Evolutionary conservation across 495 filamentous ascomycete genomes (phyloP).

Genomic region (Ramalina intermedia): DNA sequence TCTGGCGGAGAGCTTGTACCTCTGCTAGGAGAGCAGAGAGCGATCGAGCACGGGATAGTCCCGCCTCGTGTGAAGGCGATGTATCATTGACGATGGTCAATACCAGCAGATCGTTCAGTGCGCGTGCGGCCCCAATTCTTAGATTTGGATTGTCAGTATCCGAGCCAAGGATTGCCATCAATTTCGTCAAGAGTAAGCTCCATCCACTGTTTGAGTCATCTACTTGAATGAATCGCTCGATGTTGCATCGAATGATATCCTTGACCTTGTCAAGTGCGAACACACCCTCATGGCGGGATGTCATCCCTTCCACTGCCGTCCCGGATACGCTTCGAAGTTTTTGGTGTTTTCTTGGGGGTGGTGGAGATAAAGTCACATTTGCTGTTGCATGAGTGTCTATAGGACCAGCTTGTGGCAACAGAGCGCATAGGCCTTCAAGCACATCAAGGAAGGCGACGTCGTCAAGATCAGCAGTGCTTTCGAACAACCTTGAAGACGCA

Average conservation of each 20-base stretch:
- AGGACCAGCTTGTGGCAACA: conserved; percentile 24
- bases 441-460: conserved; percentile 68
- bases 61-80: conserved; percentile 31
- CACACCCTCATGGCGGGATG: conserved; percentile 42
- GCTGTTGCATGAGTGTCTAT: conserved; percentile 18
- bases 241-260: conserved; percentile 64
- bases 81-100: conserved; percentile 41
- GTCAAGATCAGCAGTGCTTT: conserved; percentile 79
- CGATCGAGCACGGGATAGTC: conserved; percentile 52
- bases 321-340: conserved; percentile 46
- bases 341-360: conserved; percentile 31
- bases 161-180: conserved; percentile 51
- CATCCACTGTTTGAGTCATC: conserved; percentile 56
- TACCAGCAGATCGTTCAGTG: conserved; percentile 59
- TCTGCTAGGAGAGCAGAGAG: conserved; percentile 51
- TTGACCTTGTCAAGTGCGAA: conserved; percentile 77
- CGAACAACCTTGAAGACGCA: conserved; percentile 75
- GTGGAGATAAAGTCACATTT: conserved; percentile 19
- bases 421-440: conserved; percentile 50
- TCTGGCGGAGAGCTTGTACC: conserved; percentile 36
- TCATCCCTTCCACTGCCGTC: conserved; percentile 24
- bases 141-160: conserved; percentile 39
- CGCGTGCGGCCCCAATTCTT: conserved; percentile 55
- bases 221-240: conserved; percentile 52
- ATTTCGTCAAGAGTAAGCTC: conserved; percentile 51